Evolutionary conservation across 1,139 yeast species (phyloP), one percentile per base, ranked within the genome.

Genomic region (Lodderomyces pseudojiufengensis): DNA sequence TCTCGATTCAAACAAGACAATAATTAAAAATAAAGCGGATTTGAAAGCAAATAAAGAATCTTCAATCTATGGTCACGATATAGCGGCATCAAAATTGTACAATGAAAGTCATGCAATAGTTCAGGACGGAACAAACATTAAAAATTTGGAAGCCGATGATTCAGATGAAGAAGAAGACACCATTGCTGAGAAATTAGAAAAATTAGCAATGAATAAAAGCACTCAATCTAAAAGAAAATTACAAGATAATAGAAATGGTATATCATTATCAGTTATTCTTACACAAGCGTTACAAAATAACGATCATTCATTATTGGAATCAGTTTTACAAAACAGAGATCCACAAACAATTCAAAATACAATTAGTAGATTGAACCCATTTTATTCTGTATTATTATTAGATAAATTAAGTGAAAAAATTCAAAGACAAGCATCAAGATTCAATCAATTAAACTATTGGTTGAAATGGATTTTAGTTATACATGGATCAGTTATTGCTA

Each of bases 381-480:
- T 78, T 1, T 67, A 84, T 36, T 92, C 95, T 0, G 86, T 87
- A 9, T 59, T 75, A 8, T 67, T 92, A 30, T 66, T 94, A 45
- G 95, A 90, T 53, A 73, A 90, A 50, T 65, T 92, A 26, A 88
- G 96, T 1, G 96, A 88, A 54, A 76, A 86, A 55, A 77, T 87
- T 41, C 82, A 90, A 9, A 76, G 94, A 50, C 75, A 71, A 49
- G 55, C 70, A 10, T 55, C 61, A 12, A 76, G 87, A 47, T 88
- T 88, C 45, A 85, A 83, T 27, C 82, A 80, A 42, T 69, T 92
- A 45, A 82, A 84, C 45, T 72, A 78, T 33, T 92, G 99, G 99
- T 80, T 90, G 46, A 86, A 90, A 57, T 90, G 97, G 94, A 81
- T 88, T 34, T 69, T 94, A 51, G 81, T 92, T 32, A 78, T 84